Evolutionary conservation across 2,329 filamentous ascomycete species (phyloP), one percentile per base, ranked within the genome.

Genomic region (Ophiostoma australiae): DNA sequence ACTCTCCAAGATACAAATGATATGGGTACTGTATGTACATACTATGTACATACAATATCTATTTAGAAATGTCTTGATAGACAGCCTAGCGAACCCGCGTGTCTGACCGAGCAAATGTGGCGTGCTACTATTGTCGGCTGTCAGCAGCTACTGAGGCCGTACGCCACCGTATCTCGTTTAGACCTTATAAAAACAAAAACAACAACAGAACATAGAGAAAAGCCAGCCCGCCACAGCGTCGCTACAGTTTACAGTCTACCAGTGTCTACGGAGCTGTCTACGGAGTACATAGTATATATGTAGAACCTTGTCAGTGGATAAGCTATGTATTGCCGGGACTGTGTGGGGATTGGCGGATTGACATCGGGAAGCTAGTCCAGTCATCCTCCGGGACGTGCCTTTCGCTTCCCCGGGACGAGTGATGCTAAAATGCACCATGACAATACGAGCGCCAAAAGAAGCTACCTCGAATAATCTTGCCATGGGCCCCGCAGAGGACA

Each of bases 341-440:
- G n/a, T 6, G 23, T 58, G 10, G 52, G 20, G 52, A 58, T 58
- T 58, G 52, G 8, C 4, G 52, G 7, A 58, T 23, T 58, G 52
- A 27, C 52, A 27, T 4, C 23, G 23, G 23, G 23, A 4, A 15
- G 52, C 52, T 17, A 58, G 6, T 3, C 11, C 15, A 23, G n/a
- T 11, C 48, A 55, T 58, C n/a, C 23, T 27, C 23, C 52, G 52
- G 52, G 52, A 27, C 52, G n/a, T 58, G 23, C 52, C 52, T 58
- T 58, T 58, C 52, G 52, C n/a, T 27, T 58, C 52, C 52, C 52
- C 52, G 52, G 52, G 27, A 58, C 52, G 17, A 58, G 52, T 58
- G 52, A 58, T 58, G 52, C 52, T 58, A 58, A 13, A 2, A 27
- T 27, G 52, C 10, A 58, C 3, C 8, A 27, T 13, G 52, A 8